phyloP scores from a whole-genome alignment of 768 basidiomycete genomes.

The Gelatoporia subvermispora region DNA sequence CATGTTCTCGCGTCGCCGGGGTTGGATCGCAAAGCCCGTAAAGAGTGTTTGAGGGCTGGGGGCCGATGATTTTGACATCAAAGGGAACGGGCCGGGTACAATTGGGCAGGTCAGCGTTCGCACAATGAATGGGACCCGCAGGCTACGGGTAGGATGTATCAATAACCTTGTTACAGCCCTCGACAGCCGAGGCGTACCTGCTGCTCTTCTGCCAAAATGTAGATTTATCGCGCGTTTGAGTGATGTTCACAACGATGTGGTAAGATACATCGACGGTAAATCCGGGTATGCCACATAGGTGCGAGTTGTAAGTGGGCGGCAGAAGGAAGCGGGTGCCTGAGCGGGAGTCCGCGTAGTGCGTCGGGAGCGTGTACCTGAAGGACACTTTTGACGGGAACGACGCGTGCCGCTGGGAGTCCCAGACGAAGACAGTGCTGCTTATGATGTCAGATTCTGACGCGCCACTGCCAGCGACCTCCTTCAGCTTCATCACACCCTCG shows the following conservation, averaged over 20 bases:
- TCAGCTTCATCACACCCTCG: conserved; percentile 21
- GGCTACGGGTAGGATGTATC: conserved; percentile 1
- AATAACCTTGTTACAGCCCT: background rate
- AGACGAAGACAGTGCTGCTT: conserved; percentile 15
- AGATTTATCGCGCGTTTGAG: conserved; percentile 10
- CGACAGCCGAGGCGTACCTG: background rate
- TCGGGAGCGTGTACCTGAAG: conserved; percentile 20
- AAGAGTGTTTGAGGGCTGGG: conserved; percentile 18
- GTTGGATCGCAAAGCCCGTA: conserved; percentile 7
- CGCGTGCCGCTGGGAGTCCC: conserved; percentile 13
- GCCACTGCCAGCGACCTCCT: conserved; percentile 23
- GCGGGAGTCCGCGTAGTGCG: conserved; percentile 10
- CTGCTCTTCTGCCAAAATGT: conserved; percentile 17
- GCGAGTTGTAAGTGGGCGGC: conserved; percentile 19
- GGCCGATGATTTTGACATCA: conserved; percentile 6
- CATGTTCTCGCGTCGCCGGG: conserved; percentile 5
- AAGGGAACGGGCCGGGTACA: conserved; percentile 16
- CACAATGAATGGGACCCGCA: conserved; percentile 18
- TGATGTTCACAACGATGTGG: conserved; percentile 16
- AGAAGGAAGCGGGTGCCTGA: conserved; percentile 11
- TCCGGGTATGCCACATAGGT: conserved; percentile 19
- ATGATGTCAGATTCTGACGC: conserved; percentile 8
- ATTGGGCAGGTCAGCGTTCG: conserved; percentile 15
- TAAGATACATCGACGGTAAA: conserved; percentile 20
- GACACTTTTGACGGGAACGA: conserved; percentile 18